Evolutionary conservation across 2,329 filamentous ascomycete species (phyloP).

Genomic region (Colletotrichum higginsianum): DNA sequence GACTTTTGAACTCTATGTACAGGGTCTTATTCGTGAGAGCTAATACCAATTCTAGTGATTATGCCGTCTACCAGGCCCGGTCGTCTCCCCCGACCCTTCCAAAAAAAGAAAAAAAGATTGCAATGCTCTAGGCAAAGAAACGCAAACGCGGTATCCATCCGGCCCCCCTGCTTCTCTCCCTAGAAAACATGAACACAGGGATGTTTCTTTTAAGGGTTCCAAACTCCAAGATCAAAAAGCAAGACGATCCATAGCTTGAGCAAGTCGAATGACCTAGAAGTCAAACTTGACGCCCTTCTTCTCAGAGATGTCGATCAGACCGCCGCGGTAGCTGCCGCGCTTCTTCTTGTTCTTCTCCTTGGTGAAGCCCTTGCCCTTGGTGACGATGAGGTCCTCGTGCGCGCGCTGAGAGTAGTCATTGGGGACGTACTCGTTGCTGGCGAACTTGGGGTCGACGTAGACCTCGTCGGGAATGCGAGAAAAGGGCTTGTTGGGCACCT

Average conservation of each 20-base stretch:
- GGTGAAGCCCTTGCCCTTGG: slow-evolving; percentile 96
- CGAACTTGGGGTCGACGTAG: slow-evolving; percentile 76
- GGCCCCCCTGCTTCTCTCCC: not conserved
- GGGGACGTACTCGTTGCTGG: slow-evolving; percentile 85
- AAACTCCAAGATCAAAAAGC: slow-evolving; percentile 33
- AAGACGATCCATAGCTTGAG: slow-evolving; percentile 4
- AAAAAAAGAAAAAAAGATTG: slow-evolving; percentile 1
- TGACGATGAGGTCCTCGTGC: slow-evolving; percentile 89
- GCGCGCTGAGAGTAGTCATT: slow-evolving; percentile 93
- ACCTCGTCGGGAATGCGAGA: slow-evolving; percentile 82
- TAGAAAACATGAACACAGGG: not conserved
- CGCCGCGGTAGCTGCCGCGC: slow-evolving; percentile 90
- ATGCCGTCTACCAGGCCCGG: slow-evolving; percentile 4
- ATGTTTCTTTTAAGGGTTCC: slow-evolving; percentile 8
- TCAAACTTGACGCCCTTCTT: slow-evolving; percentile 96
- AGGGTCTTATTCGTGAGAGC: not conserved
- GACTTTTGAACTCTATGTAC: slow-evolving; percentile 28
- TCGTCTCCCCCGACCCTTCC: not conserved
- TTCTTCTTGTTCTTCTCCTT: slow-evolving; percentile 99
- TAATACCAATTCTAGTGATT: slow-evolving; percentile 10
- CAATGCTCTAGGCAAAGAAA: slow-evolving; percentile 16
- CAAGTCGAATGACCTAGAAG: slow-evolving; percentile 64
- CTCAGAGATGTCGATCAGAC: slow-evolving; percentile 84
- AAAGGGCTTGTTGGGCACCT: slow-evolving; percentile 76
- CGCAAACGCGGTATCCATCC: slow-evolving; percentile 13